Evolutionary conservation across 345 rosid genomes (phyloP), one percentile per base, ranked within the genome.

Genomic region (Sisymbrium altissimum): DNA sequence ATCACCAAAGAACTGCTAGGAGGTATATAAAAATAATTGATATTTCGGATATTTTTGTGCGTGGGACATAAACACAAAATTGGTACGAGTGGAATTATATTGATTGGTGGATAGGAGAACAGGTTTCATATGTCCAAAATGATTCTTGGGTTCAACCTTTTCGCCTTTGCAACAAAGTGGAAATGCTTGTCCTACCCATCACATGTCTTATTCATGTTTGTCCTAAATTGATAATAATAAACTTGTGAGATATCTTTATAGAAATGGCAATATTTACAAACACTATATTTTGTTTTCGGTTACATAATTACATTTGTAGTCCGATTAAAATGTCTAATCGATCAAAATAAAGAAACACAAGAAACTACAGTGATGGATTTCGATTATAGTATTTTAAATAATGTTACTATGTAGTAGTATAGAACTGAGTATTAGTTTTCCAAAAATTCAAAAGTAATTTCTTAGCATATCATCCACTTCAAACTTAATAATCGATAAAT

Each of bases 151-250:
- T 74, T 57, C 25, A 48, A 56, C 66, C 33, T 35, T 45, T 66
- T 21, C 35, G n/a, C 36, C 62, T 14, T 40, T 57, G 67, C 19
- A 66, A 19, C 55, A 48, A 56, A 50, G 53, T 75, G 69, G 57
- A 52, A 52, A 30, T 35, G 57, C 39, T 60, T 75, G 19, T 60
- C 67, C 53, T 68, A 52, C 57, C 64, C 56, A 68, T 68, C 68
- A 76, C 70, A 76, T 62, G 75, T 53, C 70, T 61, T 65, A 62
- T 45, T 68, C 75, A 61, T 68, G 62, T 58, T 3, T 69, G 57
- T 54, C 70, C 66, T 53, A 61, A 62, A 60, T 61, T 58, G 68
- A 56, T 73, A 48, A 25, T 33, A 19, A 33, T 19, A 12, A 17
- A 38, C 10, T 40, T 18, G 54, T 62, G 46, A 30, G 40, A 52